phyloP scores from a whole-genome alignment of 2,329 filamentous ascomycete species.

The Reticulascus tulasneorum region DNA sequence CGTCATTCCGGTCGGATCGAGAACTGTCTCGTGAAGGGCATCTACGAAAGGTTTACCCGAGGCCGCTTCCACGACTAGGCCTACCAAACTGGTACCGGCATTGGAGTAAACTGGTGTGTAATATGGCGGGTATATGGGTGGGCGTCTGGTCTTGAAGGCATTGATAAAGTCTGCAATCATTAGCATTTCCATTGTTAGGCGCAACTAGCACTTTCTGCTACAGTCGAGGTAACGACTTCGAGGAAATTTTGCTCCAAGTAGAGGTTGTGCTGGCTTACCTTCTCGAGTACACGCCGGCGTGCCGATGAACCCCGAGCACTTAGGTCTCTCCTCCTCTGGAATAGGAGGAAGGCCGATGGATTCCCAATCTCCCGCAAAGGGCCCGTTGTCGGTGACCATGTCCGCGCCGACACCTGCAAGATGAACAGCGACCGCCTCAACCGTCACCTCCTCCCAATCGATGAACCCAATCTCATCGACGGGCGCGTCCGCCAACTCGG shows the following conservation, averaged over 20 bases:
- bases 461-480: slow-evolving; percentile 27
- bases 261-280: too few relatives aligned
- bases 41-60: slow-evolving; percentile 35
- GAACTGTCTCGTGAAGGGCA: slow-evolving; percentile 34
- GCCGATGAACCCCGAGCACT: slow-evolving; percentile 30
- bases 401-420: slow-evolving; percentile 38
- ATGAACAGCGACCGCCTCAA: slow-evolving; percentile 40
- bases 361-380: slow-evolving; percentile 23
- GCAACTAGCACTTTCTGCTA: slow-evolving; percentile 3
- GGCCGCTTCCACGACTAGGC: slow-evolving; percentile 39
- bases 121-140: slow-evolving; percentile 38
- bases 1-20: slow-evolving; percentile 37
- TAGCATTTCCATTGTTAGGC: too few relatives aligned
- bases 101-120: slow-evolving; percentile 47
- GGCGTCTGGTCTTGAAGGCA: slow-evolving; percentile 21
- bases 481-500: slow-evolving; percentile 25
- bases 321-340: slow-evolving; percentile 20
- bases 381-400: slow-evolving; percentile 26
- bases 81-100: slow-evolving; percentile 39
- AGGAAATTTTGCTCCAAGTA: neutral
- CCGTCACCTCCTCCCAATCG: slow-evolving; percentile 44
- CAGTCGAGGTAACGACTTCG: neutral
- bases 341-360: slow-evolving; percentile 27
- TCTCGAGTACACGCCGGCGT: slow-evolving; percentile 24
- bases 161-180: slow-evolving; percentile 18